Percentiles rank a stretch among this genome's conserved stretches.
Conservation (phyloP, 345 rosid species). For the Citrus hindsii region DNA sequence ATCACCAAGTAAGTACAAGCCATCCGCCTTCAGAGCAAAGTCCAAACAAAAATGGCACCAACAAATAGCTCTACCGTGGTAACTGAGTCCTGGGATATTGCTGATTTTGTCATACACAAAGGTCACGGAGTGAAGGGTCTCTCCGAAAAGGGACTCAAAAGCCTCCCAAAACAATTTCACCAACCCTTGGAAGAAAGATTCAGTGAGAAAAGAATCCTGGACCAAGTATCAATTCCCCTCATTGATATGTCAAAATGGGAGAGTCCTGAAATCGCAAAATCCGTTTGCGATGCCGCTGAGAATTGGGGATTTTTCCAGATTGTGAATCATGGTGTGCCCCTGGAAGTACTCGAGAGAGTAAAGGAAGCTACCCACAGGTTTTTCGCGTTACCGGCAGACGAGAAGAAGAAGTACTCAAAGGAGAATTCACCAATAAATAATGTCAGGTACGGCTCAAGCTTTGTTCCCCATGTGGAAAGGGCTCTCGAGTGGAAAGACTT, state of each 20-base stretch:
- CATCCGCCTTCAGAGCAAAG: too few relatives aligned
- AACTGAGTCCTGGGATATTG: constrained; percentile 18
- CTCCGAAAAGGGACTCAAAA: constrained; percentile 38
- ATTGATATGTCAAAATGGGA: constrained; percentile 42
- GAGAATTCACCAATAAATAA: constrained; percentile 28
- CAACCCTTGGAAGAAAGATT: constrained; percentile 23
- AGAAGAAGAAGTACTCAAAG: constrained; percentile 34
- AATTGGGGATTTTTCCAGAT: constrained; percentile 53
- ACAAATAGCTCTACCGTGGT: constrained; percentile 3
- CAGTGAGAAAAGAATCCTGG: constrained; percentile 1
- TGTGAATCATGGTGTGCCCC: constrained; percentile 42
- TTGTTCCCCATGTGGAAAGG: constrained; percentile 37
- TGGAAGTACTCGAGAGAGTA: constrained; percentile 22
- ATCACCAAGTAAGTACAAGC: too few relatives aligned
- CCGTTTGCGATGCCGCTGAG: constrained; percentile 45
- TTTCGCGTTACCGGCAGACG: constrained; percentile 36
- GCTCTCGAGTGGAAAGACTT: constrained; percentile 57
- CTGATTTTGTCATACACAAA: constrained; percentile 41
- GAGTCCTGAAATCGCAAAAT: constrained; percentile 27
- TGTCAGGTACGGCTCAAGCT: constrained; percentile 36
- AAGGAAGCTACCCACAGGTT: constrained; percentile 38
- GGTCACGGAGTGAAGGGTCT: constrained; percentile 55
- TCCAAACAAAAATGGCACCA: constrained; percentile 30
- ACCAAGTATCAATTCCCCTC: constrained; percentile 33
- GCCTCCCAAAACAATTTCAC: constrained; percentile 36